These are phyloP conservation scores for Eucommia ulmoides DNA, from an alignment of 257 asterid genomes.

Conservation along the genomic window DNA sequence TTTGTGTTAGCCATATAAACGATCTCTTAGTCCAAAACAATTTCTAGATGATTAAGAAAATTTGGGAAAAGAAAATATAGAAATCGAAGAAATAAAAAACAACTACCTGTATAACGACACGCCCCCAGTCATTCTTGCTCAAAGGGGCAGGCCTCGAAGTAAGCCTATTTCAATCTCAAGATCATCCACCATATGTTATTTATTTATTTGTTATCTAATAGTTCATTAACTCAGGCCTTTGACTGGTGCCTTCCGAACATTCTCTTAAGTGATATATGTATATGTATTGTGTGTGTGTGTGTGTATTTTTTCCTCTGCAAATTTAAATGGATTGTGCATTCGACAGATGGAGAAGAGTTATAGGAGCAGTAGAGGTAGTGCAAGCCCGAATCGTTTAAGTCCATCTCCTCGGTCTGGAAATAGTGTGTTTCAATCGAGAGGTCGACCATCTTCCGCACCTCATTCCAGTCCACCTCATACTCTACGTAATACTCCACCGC, in stretches of 20 bases:
- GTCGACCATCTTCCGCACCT: constrained; percentile 54
- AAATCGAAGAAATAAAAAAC: no score
- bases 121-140: constrained; percentile 33
- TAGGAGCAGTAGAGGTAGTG: constrained; percentile 63
- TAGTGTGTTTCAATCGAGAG: constrained; percentile 45
- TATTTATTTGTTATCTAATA: neutral
- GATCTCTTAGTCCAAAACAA: no score
- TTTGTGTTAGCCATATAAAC: no score
- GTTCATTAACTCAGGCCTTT: neutral
- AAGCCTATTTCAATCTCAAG: constrained; percentile 76
- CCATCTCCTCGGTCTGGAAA: constrained; percentile 64
- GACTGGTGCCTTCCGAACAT: neutral
- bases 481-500: constrained; percentile 37
- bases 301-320: no score
- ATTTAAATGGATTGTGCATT: constrained; percentile 8
- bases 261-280: no score
- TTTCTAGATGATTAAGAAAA: no score
- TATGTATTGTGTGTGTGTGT: no score
- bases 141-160: constrained; percentile 85
- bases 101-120: constrained; percentile 86
- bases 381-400: constrained; percentile 83
- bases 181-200: constrained; percentile 52
- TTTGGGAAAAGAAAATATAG: no score
- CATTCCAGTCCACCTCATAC: constrained; percentile 70
- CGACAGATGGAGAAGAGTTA: constrained; percentile 71